These are phyloP conservation scores for Pterulicium gracile DNA, from an alignment of 1,284 basidiomycete genomes.

Conservation along the genomic window DNA sequence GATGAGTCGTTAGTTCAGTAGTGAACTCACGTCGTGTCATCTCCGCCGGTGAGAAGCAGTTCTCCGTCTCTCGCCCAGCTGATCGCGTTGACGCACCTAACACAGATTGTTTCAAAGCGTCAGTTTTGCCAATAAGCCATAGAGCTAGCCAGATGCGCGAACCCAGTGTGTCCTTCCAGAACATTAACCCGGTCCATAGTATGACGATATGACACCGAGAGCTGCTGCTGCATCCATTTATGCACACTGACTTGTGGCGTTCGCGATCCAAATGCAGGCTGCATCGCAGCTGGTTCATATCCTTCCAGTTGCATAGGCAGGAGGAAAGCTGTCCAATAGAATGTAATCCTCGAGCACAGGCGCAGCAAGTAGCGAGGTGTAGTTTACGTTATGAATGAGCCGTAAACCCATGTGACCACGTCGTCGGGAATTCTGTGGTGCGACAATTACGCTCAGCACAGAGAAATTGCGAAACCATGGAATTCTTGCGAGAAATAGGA, in stretches of 20 bases:
- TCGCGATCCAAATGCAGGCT: not conserved
- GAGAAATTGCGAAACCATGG: too few species aligned
- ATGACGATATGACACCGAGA: not conserved
- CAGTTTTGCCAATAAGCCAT: not conserved
- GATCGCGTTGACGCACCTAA: slow-evolving; percentile 73
- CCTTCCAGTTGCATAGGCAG: too few species aligned
- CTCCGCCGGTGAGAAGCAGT: slow-evolving; percentile 68
- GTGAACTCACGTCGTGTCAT: slow-evolving; percentile 59
- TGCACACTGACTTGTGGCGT: not conserved
- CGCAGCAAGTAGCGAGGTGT: too few species aligned
- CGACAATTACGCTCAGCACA: too few species aligned
- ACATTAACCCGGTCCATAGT: not conserved
- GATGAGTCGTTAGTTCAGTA: not conserved
- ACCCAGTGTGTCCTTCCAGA: not conserved
- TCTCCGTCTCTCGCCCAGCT: slow-evolving; percentile 75
- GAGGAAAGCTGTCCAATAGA: too few species aligned
- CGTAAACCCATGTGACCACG: too few species aligned
- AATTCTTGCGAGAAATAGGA: too few species aligned
- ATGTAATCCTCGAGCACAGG: too few species aligned
- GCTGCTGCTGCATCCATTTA: not conserved
- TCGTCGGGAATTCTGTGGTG: too few species aligned
- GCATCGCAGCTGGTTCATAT: too few species aligned
- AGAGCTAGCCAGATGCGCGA: not conserved
- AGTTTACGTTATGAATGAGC: too few species aligned
- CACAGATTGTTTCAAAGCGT: not conserved